Evolutionary conservation across 2,329 filamentous ascomycete species (phyloP).

Genomic region (Phialophora verrucosa): DNA sequence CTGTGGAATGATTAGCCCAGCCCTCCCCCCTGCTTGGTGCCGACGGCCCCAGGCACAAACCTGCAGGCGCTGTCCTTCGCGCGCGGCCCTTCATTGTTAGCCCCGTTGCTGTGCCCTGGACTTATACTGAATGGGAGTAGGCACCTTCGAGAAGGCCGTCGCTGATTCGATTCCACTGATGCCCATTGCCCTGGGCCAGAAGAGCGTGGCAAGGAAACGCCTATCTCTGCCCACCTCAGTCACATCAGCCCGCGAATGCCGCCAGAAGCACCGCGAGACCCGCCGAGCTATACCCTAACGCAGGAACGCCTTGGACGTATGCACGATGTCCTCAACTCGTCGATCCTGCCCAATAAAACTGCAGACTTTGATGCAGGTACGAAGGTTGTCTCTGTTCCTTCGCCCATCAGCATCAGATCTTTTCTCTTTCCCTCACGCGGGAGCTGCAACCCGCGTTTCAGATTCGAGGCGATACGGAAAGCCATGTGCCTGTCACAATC

Average conservation of each 20-base stretch:
- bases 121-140: constrained; percentile 27
- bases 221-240: constrained; percentile 21
- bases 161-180: constrained; percentile 32
- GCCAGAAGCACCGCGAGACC: constrained; percentile 29
- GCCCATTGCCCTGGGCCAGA: constrained; percentile 18
- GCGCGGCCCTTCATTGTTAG: constrained; percentile 24
- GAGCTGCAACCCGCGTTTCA: constrained; percentile 39
- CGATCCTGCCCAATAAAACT: constrained; percentile 22
- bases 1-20: constrained; percentile 5
- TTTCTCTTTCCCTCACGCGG: constrained; percentile 21
- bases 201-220: constrained; percentile 25
- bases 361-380: constrained; percentile 35
- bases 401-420: constrained; percentile 22
- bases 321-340: constrained; percentile 13
- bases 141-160: constrained; percentile 33
- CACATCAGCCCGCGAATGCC: constrained; percentile 23
- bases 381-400: constrained; percentile 20
- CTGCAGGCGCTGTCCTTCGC: constrained; percentile 29
- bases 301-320: constrained; percentile 30
- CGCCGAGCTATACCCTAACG: constrained; percentile 29
- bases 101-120: constrained; percentile 14
- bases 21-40: constrained; percentile 28
- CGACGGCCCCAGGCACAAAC: constrained; percentile 27
- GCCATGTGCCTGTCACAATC: constrained; percentile 32
- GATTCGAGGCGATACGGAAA: constrained; percentile 35